Evolutionary conservation across 179 eudicot genomes (phyloP).

Genomic region (Dionaea muscipula): DNA sequence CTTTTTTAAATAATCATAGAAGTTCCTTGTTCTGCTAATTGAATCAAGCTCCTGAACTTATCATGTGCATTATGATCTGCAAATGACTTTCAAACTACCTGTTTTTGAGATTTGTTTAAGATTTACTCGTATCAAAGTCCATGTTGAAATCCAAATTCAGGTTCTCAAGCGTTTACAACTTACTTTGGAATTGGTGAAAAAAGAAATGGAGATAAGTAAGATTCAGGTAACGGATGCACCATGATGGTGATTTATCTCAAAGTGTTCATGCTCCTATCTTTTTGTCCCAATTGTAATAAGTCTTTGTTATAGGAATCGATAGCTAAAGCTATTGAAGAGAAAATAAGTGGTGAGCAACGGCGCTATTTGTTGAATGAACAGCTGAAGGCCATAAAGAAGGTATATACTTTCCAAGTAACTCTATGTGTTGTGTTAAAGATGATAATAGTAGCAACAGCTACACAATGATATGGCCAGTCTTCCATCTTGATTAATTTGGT

Average conservation of each 20-base stretch:
- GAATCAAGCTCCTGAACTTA: too few relatives aligned
- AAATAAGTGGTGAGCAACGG: constrained; percentile 94
- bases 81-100: too few relatives aligned
- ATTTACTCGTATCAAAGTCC: neutral
- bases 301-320: constrained; percentile 58
- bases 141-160: constrained; percentile 22
- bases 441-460: neutral
- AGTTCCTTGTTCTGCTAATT: too few relatives aligned
- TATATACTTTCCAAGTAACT: constrained; percentile 3
- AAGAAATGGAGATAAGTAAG: constrained; percentile 98
- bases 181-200: constrained; percentile 81
- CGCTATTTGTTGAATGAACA: constrained; percentile 95
- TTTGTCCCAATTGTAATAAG: constrained; percentile 3
- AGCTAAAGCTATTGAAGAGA: constrained; percentile 98
- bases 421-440: neutral
- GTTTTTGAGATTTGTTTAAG: too few relatives aligned
- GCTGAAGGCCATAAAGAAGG: constrained; percentile 97
- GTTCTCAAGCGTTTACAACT: constrained; percentile 77
- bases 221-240: constrained; percentile 55
- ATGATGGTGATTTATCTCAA: neutral
- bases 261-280: neutral
- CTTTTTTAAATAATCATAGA: too few relatives aligned
- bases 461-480: neutral
- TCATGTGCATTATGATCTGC: too few relatives aligned
- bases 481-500: neutral